Evolutionary conservation across 169 alveolate species (phyloP), one percentile per base, ranked within the genome.

Genomic region (Neospora caninum): DNA sequence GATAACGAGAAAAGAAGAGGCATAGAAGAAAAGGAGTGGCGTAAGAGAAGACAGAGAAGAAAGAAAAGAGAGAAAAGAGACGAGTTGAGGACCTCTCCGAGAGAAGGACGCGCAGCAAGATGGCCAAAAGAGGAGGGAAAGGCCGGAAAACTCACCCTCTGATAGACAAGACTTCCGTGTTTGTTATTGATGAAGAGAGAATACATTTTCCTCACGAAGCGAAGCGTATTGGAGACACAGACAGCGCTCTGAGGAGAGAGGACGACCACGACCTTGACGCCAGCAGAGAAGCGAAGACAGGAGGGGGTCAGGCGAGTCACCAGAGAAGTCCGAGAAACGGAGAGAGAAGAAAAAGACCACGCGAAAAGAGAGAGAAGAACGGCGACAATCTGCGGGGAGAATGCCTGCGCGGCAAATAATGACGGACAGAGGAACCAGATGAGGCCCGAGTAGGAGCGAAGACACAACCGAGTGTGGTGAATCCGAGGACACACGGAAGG

Each of bases 81-180:
- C 10, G n/a, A 22, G 27, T 13, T n/a, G n/a, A 22, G 13, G 38
- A 69, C 10, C 22, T n/a, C 22, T 20, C 2, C 16, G 84, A 36
- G 84, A n/a, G 84, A 36, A 73, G 84, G n/a, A 73, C 31, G 84
- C 2, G 42, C 42, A n/a, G 84, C 43, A 41, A 2, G 25, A 18
- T 0, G 49, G n/a, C 10, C 80, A 22, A 7, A 34, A 69, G 80
- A n/a, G 80, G 80, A 69, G 80, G 80, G 38, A 69, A n/a, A n/a
- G 41, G 13, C 25, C 25, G 39, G 4, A 4, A 49, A 49, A 80
- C 96, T 92, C 83, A 98, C 99, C 97, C 97, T 97, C 94, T 98
- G 98, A 94, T 98, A 98, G 86, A 98, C 97, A 91, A 98, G 94
- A 88, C 98, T 97, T 70, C 99, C 99, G 97, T 98, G 98, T 95